A percentile compares a stretch with the other conserved stretches of the same genome.
phyloP scores from a whole-genome alignment of 2,329 filamentous ascomycete species.

The Fusarium sacchari region DNA sequence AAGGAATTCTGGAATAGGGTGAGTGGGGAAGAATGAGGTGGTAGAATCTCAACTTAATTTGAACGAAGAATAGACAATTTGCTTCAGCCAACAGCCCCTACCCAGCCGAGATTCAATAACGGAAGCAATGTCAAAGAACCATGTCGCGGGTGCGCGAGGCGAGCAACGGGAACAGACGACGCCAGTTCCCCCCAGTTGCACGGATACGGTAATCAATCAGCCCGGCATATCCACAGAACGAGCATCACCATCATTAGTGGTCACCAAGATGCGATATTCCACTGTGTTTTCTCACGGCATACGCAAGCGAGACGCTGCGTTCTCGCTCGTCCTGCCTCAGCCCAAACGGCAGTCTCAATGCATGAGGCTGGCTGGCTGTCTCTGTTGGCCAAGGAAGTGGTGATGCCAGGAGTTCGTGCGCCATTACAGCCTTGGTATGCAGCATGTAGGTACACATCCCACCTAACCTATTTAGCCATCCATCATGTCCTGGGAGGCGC shows the following conservation, averaged over 20 bases:
- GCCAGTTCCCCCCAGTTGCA: conserved; percentile 18
- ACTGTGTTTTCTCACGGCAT: background rate
- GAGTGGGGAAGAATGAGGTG: conserved; percentile 19
- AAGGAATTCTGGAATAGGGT: conserved; percentile 11
- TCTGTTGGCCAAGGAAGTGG: conserved; percentile 9
- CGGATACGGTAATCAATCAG: conserved; percentile 5
- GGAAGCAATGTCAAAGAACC: conserved; percentile 1
- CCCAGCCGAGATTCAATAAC: conserved; percentile 2
- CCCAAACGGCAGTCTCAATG: background rate
- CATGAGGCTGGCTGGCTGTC: conserved; percentile 19
- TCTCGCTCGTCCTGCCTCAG: conserved; percentile 16
- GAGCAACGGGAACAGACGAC: conserved; percentile 15
- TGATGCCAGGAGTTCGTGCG: conserved; percentile 27
- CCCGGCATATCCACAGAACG: background rate
- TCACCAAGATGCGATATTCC: conserved; percentile 15
- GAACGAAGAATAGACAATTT: background rate
- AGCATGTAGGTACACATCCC: conserved; percentile 36
- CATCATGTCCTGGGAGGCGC: conserved; percentile 23
- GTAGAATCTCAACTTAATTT: conserved; percentile 8
- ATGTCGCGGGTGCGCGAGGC: conserved; percentile 6
- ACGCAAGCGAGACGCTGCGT: conserved; percentile 14
- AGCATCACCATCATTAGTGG: conserved; percentile 33
- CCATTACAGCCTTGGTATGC: conserved; percentile 31
- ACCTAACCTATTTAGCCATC: conserved; percentile 19
- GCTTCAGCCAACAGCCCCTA: conserved; percentile 4